Conservation (phyloP, 495 filamentous ascomycete genomes). For the Tricharina praecox region DNA sequence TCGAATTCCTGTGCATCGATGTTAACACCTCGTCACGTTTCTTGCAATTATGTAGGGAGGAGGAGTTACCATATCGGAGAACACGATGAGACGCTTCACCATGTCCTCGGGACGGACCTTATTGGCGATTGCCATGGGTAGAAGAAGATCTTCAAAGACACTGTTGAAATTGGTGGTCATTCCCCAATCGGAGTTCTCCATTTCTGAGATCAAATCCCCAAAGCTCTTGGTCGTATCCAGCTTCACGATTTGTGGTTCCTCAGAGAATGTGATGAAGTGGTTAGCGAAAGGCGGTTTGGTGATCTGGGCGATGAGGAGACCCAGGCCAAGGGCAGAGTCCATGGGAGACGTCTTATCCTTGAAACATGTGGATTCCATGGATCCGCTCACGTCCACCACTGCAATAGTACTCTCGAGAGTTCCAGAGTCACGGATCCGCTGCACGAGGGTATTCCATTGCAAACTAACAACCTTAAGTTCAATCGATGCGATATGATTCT, state of each 20-base stretch:
- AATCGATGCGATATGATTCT: slow-evolving; percentile 9
- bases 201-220: slow-evolving; percentile 22
- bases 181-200: slow-evolving; percentile 22
- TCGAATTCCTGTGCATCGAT: no score
- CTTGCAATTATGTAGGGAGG: no score
- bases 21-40: no score
- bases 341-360: slow-evolving; percentile 31
- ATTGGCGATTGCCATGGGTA: slow-evolving; percentile 31
- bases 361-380: slow-evolving; percentile 28
- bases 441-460: slow-evolving; percentile 35
- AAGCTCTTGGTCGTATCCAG: slow-evolving; percentile 27
- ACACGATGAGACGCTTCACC: slow-evolving; percentile 36
- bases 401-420: slow-evolving; percentile 31
- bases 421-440: slow-evolving; percentile 33
- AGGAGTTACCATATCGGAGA: slow-evolving; percentile 36
- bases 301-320: slow-evolving; percentile 32
- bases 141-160: slow-evolving; percentile 32
- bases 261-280: slow-evolving; percentile 33
- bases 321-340: slow-evolving; percentile 33
- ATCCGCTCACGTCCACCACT: slow-evolving; percentile 33
- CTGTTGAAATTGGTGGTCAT: slow-evolving; percentile 32
- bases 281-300: slow-evolving; percentile 32
- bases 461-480: slow-evolving; percentile 26
- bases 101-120: slow-evolving; percentile 31
- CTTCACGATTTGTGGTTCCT: slow-evolving; percentile 19